Evolutionary conservation across 2,329 filamentous ascomycete species (phyloP), one percentile per base, ranked within the genome.

Genomic region (Pseudogymnoascus sp.): DNA sequence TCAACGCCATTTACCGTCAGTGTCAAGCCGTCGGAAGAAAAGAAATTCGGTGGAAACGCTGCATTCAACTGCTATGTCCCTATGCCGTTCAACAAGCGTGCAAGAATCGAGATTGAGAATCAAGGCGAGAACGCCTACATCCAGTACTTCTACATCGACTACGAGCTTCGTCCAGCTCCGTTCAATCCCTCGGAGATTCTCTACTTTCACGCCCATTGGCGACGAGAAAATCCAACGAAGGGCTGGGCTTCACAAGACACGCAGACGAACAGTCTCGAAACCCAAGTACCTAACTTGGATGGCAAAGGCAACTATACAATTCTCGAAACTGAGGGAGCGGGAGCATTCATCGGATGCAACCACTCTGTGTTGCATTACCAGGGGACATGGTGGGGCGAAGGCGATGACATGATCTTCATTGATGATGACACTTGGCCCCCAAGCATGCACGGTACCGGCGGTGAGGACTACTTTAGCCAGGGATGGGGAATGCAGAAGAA

Each of bases 401-500:
- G 71, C 60, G 71, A 73, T 62, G 71, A 72, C 57, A 71, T 73
- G 69, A 72, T 73, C 63, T 73, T 68, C 57, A 71, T 73, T 61
- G 71, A 73, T 64, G 70, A 73, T 60, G 71, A 73, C 59, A 70
- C 68, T 6, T 73, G 71, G 71, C 71, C 71, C 1, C 71, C 71
- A 1, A 68, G 65, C 25, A 69, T 73, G 67, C 71, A 73, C 53
- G 71, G 71, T 50, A 73, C 71, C 8, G 71, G 71, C 7, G 69
- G 65, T 18, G 71, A 72, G 39, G 71, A 73, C 62, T 73, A 73
- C 63, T 72, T 73, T 38, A 64, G 61, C 6, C 71, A 73, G 59
- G 71, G 71, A 7, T 73, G 71, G 71, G 71, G 71, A 36, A 73
- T 73, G 71, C 71, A 73, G 64, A 72, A 72, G 64, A 73, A 72